phyloP scores from a whole-genome alignment of 345 rosid species.

The Syzygium oleosum region DNA sequence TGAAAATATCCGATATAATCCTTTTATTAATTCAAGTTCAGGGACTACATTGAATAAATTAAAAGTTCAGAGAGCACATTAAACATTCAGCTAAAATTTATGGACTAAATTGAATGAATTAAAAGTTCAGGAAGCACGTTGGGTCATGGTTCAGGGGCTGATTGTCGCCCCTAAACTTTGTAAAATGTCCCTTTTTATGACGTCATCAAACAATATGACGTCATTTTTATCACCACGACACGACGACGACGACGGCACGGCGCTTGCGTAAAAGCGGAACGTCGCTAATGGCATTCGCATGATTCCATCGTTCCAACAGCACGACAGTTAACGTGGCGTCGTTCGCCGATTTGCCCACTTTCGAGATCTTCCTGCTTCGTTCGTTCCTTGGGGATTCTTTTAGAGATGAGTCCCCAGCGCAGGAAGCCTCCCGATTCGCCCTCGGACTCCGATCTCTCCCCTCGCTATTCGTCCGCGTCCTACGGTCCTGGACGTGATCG shows the following conservation, averaged over 20 bases:
- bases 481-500: neutral
- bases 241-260: neutral
- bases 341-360: neutral
- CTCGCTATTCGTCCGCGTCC: neutral
- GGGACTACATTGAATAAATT: too few relatives aligned
- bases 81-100: too few relatives aligned
- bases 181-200: neutral
- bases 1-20: too few relatives aligned
- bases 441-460: neutral
- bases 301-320: neutral
- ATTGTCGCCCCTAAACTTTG: too few relatives aligned
- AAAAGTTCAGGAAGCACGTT: too few relatives aligned
- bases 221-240: neutral
- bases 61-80: too few relatives aligned
- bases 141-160: too few relatives aligned
- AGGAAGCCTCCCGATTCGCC: neutral
- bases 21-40: too few relatives aligned
- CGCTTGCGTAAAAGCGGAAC: neutral
- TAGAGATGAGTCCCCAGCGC: neutral
- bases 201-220: neutral
- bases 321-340: neutral
- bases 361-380: neutral
- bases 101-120: too few relatives aligned
- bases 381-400: neutral
- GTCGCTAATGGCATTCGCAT: neutral